Base-by-base conservation (phyloP, 129 eudicot species). In the Calendula officinalis region DNA sequence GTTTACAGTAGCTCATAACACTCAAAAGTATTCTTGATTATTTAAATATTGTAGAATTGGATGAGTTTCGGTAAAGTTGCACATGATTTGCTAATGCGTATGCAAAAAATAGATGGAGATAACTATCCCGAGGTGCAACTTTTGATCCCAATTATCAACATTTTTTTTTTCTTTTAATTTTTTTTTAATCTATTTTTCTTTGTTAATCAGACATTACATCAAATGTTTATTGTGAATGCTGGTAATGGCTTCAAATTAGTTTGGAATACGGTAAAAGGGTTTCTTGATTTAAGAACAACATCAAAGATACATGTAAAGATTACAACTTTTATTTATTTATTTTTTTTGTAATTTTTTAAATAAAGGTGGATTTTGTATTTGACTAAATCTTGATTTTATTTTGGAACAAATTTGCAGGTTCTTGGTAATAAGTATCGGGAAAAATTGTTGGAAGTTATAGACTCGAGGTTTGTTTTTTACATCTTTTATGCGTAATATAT, bases 11-110 rank as follows among this genome's bases (percentile, higher is more conserved):
- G 37, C 8, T 44, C 6, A 5, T 22, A 22, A 39, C n/a, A 15
- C 13, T 39, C 9, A 60, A 4, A 62, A 52, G 2, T 7, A 42
- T 71, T 34, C 60, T 51, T 56, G 15, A 33, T 9, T 14, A 5
- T 62, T 8, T 61, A 7, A 33, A 61, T 65, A 62, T 33, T 75
- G 82, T 79, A 87, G 98, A 83, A 88, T 50, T 91, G 98, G 98
- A 83, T 87, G 98, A 91, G 85, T 72, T 88, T 91, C 72, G 96
- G 98, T 6, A 91, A 87, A 78, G 83, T 81, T 48, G 98, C 96
- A 14, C 95, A 77, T 72, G 96, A 91, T 81, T 70, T 91, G 68
- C 85, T 88, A 3, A 83, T 84, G 95, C 91, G 80, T 16, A 91
- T 91, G 91, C 96, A 87, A 68, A 91, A 82, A 52, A 88, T 91